phyloP scores from a whole-genome alignment of 257 asterid genomes.

The Rauvolfia tetraphylla region DNA sequence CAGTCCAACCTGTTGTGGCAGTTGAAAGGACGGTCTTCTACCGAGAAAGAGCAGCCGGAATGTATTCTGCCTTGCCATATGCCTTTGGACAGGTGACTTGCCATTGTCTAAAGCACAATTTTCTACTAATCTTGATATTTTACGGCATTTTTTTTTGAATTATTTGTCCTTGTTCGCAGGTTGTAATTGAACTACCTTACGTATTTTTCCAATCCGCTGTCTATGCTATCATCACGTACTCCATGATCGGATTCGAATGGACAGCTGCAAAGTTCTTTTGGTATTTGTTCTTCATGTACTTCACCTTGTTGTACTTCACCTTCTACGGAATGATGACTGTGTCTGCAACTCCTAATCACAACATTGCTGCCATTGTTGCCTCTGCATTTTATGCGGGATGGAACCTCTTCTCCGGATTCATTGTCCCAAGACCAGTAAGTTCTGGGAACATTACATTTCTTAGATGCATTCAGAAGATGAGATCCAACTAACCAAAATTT shows the following conservation, averaged over 20 bases:
- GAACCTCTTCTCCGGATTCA: constrained; percentile 76
- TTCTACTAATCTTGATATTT: neutral
- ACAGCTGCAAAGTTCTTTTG: constrained; percentile 58
- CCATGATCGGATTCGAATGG: constrained; percentile 74
- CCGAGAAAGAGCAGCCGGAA: constrained; percentile 80
- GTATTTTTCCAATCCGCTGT: constrained; percentile 42
- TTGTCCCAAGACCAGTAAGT: constrained; percentile 72
- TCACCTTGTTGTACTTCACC: constrained; percentile 62
- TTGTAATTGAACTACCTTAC: constrained; percentile 59
- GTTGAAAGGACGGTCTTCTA: constrained; percentile 80
- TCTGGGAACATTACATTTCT: neutral
- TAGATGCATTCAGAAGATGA: neutral
- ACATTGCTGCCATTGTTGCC: constrained; percentile 52
- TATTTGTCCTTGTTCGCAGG: constrained; percentile 29
- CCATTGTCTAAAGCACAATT: neutral
- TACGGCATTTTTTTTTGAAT: constrained; percentile 12
- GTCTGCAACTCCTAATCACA: constrained; percentile 67
- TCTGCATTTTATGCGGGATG: constrained; percentile 42
- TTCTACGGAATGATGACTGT: constrained; percentile 78
- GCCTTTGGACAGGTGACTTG: constrained; percentile 65
- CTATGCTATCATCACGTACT: constrained; percentile 52
- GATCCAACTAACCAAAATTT: neutral
- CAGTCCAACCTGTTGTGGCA: constrained; percentile 76
- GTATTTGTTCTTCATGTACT: constrained; percentile 56
- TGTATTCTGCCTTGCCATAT: constrained; percentile 78